Percentiles rank a stretch among this genome's conserved stretches.
phyloP scores from a whole-genome alignment of 208 protist species.

The Acanthamoeba sp. region DNA sequence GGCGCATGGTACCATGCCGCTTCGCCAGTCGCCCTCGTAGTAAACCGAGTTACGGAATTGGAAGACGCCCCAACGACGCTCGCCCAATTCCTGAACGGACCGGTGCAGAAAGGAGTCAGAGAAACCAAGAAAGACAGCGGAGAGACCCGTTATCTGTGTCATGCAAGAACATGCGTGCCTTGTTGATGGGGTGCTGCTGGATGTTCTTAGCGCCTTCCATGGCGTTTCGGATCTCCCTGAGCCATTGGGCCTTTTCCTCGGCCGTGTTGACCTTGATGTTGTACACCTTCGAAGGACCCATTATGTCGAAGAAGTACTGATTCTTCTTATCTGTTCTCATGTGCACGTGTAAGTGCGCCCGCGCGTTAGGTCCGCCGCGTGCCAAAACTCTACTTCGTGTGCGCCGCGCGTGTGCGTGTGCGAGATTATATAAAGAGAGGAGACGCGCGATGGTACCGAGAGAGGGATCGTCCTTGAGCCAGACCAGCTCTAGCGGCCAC shows the following conservation, averaged over 20 bases:
- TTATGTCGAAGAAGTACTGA: slow-evolving; percentile 70
- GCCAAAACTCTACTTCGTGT: not conserved
- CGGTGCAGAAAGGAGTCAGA: not conserved
- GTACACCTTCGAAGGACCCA: slow-evolving; percentile 67
- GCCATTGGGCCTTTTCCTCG: slow-evolving; percentile 43
- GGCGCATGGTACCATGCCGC: slow-evolving; percentile 5
- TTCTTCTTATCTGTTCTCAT: slow-evolving; percentile 57
- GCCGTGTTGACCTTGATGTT: slow-evolving; percentile 67
- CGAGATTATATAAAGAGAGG: not conserved
- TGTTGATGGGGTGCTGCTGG: slow-evolving; percentile 65
- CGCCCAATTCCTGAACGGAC: slow-evolving; percentile 41
- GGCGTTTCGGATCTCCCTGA: not conserved
- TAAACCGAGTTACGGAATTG: slow-evolving; percentile 72
- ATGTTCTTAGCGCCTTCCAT: slow-evolving; percentile 70
- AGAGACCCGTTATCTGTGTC: too few species aligned
- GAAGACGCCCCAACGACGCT: slow-evolving; percentile 61
- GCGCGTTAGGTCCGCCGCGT: too few species aligned
- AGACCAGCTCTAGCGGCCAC: slow-evolving; percentile 70
- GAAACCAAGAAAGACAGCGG: not conserved
- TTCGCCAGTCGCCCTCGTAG: slow-evolving; percentile 69
- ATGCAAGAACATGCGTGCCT: not conserved
- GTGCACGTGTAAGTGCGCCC: not conserved
- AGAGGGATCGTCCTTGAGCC: slow-evolving; percentile 63
- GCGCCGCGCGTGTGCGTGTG: not conserved
- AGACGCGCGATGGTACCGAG: not conserved